Evolutionary conservation across 208 protist species (phyloP).

Genomic region (Crithidia fasciculata): DNA sequence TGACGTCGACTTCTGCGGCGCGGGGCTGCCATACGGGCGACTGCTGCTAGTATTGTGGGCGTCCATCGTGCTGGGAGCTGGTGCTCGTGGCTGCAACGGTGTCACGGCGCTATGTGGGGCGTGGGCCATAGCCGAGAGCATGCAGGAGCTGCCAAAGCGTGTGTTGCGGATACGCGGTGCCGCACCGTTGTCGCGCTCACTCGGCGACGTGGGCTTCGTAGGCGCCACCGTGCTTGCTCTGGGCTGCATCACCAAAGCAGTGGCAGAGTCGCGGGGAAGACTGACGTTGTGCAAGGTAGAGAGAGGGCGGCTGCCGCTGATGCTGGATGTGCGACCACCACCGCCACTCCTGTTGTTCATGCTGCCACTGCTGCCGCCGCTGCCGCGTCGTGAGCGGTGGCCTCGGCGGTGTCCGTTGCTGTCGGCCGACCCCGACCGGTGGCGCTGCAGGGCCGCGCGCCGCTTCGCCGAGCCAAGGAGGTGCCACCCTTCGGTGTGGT

Average conservation of each 20-base stretch:
- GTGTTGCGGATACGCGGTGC: neutral
- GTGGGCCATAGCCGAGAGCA: neutral
- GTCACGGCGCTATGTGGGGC: neutral
- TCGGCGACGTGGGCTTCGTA: too few species aligned
- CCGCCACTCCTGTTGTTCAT: neutral
- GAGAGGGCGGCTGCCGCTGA: neutral
- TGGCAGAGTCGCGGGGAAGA: neutral
- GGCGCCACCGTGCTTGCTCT: neutral
- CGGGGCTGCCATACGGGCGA: neutral
- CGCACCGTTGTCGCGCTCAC: neutral
- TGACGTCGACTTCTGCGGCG: neutral
- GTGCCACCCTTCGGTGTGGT: constrained; percentile 38
- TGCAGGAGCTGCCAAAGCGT: neutral
- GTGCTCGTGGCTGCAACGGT: neutral
- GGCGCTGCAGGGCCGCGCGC: neutral
- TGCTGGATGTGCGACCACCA: neutral
- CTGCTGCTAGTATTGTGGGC: too few species aligned
- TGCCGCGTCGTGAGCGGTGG: neutral
- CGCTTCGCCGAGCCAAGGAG: constrained; percentile 4
- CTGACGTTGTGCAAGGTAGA: too few species aligned
- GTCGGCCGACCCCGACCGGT: neutral
- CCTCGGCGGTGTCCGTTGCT: neutral
- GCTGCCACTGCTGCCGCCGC: neutral
- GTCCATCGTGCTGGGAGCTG: too few species aligned
- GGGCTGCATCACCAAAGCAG: neutral